These are phyloP conservation scores for Flaveria robusta DNA, from an alignment of 129 eudicot species.

Conservation along the genomic window DNA sequence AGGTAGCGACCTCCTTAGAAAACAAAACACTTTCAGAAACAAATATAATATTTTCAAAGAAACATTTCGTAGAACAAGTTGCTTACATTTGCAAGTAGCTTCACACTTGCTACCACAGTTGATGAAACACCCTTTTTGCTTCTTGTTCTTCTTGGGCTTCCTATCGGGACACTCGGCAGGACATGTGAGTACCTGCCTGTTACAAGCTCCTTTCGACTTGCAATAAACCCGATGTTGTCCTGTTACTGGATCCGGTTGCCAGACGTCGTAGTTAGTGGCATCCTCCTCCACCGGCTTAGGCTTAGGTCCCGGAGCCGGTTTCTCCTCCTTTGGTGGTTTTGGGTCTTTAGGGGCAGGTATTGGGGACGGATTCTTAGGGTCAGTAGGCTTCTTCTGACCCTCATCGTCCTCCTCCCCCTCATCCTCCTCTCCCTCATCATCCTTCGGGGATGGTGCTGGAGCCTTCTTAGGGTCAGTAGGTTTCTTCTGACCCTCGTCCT, in stretches of 20 bases:
- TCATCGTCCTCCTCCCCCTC: too few relatives aligned
- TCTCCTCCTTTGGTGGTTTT: too few relatives aligned
- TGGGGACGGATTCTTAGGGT: too few relatives aligned
- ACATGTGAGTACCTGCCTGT: conserved; percentile 48
- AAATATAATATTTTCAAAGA: background rate
- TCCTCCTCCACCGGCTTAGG: conserved; percentile 33
- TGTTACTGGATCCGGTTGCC: conserved; percentile 38
- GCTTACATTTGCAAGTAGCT: conserved; percentile 74
- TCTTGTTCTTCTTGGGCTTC: conserved; percentile 71
- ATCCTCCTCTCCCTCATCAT: too few relatives aligned
- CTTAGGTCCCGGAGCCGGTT: conserved; percentile 2
- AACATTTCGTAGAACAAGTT: background rate
- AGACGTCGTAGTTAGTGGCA: conserved; percentile 38
- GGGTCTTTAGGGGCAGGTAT: too few relatives aligned
- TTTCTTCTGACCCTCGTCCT: too few relatives aligned
- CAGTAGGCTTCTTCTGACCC: too few relatives aligned
- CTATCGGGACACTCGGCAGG: conserved; percentile 64
- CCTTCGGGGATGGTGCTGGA: too few relatives aligned
- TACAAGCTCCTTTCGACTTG: conserved; percentile 44
- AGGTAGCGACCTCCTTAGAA: too few relatives aligned
- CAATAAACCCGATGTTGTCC: conserved; percentile 59
- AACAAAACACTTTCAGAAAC: too few relatives aligned
- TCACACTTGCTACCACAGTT: conserved; percentile 72
- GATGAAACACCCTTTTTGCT: conserved; percentile 66
- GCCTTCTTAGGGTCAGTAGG: too few relatives aligned